A percentile compares a stretch with the other conserved stretches of the same genome.
Conservation (phyloP, 176 grass and related monocot species). For the Eragrostis nindensis region DNA sequence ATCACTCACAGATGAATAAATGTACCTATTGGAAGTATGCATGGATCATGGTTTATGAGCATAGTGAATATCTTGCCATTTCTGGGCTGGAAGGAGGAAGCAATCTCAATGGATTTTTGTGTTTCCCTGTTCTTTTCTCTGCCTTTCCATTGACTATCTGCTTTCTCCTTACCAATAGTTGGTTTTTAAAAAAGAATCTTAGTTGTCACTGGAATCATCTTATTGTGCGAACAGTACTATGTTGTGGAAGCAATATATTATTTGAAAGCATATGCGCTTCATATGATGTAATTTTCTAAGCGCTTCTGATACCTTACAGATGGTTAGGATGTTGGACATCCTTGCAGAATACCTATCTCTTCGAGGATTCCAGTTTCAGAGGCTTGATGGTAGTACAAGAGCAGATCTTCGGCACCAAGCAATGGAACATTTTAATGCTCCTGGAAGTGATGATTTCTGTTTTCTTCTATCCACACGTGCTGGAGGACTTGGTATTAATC, state of each 20-base stretch:
- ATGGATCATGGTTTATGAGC: too few relatives aligned
- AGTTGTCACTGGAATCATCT: background rate
- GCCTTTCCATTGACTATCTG: background rate
- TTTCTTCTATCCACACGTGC: conserved; percentile 98
- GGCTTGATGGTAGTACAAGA: conserved; percentile 98
- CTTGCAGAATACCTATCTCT: conserved; percentile 94
- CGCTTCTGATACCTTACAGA: conserved; percentile 57
- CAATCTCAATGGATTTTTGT: too few relatives aligned
- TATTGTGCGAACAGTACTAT: conserved; percentile 13
- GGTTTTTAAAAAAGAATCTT: background rate
- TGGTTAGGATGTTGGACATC: conserved; percentile 99
- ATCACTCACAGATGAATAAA: background rate
- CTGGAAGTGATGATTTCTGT: conserved; percentile 98
- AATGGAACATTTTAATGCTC: conserved; percentile 99
- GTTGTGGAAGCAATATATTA: conserved; percentile 7
- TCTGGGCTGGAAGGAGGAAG: too few relatives aligned
- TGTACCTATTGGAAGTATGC: background rate
- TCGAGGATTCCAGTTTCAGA: conserved; percentile 97
- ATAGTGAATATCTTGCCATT: too few relatives aligned
- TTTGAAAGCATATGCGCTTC: background rate
- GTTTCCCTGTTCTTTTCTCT: conserved; percentile 13
- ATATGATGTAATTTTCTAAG: conserved; percentile 1
- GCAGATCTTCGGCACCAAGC: conserved; percentile 97
- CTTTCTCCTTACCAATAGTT: too few relatives aligned
- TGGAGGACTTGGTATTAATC: conserved; percentile 99